Evolutionary conservation across 495 filamentous ascomycete genomes (phyloP).

Genomic region (Daldinia vernicosa): DNA sequence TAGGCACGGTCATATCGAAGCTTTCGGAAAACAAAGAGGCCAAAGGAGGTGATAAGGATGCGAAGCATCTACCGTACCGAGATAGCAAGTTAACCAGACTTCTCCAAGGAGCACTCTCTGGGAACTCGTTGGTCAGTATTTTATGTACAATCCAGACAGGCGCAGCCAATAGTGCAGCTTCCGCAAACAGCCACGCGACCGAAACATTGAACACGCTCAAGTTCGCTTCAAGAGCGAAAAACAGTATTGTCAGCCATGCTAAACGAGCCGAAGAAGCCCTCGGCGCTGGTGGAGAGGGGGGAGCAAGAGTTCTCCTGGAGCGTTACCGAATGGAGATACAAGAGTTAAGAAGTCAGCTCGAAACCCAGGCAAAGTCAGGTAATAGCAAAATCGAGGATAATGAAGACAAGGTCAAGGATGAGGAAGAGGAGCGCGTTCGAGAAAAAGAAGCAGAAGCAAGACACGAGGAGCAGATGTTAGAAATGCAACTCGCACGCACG

Average conservation of each 20-base stretch:
- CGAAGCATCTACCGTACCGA: constrained; percentile 91
- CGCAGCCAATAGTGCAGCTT: constrained; percentile 67
- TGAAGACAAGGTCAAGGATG: constrained; percentile 67
- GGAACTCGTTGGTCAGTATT: constrained; percentile 94
- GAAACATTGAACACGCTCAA: constrained; percentile 97
- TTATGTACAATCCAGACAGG: constrained; percentile 93
- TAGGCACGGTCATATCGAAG: constrained; percentile 93
- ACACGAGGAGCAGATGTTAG: constrained; percentile 96
- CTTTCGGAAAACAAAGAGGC: constrained; percentile 80
- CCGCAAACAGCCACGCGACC: constrained; percentile 73
- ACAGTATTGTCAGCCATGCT: constrained; percentile 96
- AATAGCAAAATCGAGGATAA: constrained; percentile 74
- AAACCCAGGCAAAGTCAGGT: constrained; percentile 69
- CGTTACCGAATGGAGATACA: constrained; percentile 94
- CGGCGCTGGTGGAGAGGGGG: constrained; percentile 76
- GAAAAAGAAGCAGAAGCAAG: constrained; percentile 84
- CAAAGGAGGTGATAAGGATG: constrained; percentile 77
- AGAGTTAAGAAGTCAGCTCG: constrained; percentile 81
- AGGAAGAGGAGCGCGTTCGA: constrained; percentile 71
- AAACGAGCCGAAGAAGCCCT: constrained; percentile 93
- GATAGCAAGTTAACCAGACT: constrained; percentile 97
- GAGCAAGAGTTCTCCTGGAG: constrained; percentile 86
- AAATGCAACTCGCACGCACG: constrained; percentile 96
- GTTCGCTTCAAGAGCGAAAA: constrained; percentile 95
- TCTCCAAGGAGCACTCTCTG: constrained; percentile 90